A percentile compares a stretch with the other conserved stretches of the same genome.
These are phyloP conservation scores for Aspergillus cavernicola DNA, from an alignment of 495 filamentous ascomycete species.

Conservation along the genomic window DNA sequence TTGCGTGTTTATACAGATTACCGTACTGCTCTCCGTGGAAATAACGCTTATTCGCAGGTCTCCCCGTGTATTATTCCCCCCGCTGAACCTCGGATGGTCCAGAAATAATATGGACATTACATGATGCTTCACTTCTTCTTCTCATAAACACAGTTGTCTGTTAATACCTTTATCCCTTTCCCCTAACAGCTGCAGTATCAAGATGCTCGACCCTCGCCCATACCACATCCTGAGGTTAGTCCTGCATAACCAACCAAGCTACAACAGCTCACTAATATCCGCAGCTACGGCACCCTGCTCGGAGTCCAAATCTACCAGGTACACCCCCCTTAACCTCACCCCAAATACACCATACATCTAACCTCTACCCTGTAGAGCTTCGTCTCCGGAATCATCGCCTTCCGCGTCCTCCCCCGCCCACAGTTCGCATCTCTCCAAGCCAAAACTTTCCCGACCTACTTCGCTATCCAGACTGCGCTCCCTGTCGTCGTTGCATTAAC, in stretches of 20 bases:
- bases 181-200: background rate
- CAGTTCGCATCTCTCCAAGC: conserved; percentile 78
- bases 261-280: conserved; percentile 22
- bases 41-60: background rate
- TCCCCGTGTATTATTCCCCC: conserved; percentile 1
- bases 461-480: conserved; percentile 70
- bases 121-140: background rate
- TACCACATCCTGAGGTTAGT: conserved; percentile 75
- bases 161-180: conserved; percentile 55
- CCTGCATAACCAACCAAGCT: background rate
- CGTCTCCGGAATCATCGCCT: conserved; percentile 70
- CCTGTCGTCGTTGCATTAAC: conserved; percentile 75
- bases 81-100: conserved; percentile 2
- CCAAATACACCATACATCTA: background rate
- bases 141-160: background rate
- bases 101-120: background rate
- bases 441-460: conserved; percentile 81
- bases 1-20: background rate
- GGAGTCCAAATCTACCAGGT: conserved; percentile 79
- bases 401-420: conserved; percentile 66
- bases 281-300: conserved; percentile 70
- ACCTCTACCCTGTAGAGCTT: conserved; percentile 55
- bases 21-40: background rate
- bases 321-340: conserved; percentile 11
- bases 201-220: conserved; percentile 55